Conservation (phyloP, 306 rosid genomes). For the Prunus padus region DNA sequence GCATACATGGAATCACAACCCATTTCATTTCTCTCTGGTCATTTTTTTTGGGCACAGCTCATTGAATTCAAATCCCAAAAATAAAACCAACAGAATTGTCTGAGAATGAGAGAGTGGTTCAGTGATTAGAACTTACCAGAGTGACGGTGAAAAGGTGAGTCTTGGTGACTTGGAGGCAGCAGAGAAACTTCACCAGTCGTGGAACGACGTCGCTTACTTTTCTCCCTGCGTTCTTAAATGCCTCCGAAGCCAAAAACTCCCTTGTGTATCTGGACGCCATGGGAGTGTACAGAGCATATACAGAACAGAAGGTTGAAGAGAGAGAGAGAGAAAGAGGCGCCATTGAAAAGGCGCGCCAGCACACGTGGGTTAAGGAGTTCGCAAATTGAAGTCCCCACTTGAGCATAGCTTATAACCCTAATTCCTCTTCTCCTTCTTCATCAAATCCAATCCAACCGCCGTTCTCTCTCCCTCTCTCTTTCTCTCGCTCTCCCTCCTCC, state of each 20-base stretch:
- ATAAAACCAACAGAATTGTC: not conserved
- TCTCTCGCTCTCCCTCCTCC: too few relatives aligned
- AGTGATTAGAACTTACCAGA: conserved; percentile 32
- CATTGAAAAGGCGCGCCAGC: too few relatives aligned
- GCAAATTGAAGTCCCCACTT: too few relatives aligned
- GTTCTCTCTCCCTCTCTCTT: too few relatives aligned
- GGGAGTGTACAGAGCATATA: not conserved
- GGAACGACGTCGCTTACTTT: conserved; percentile 33
- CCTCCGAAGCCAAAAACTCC: not conserved
- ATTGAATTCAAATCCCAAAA: not conserved
- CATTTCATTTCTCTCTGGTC: not conserved
- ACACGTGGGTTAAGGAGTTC: too few relatives aligned
- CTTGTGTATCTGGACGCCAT: not conserved
- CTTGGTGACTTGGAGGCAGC: conserved; percentile 45
- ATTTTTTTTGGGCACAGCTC: not conserved
- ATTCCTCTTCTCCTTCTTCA: too few relatives aligned
- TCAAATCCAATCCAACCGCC: too few relatives aligned
- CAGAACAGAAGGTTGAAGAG: not conserved
- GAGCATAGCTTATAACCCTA: too few relatives aligned
- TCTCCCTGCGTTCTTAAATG: conserved; percentile 20
- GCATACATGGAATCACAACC: conserved; percentile 25
- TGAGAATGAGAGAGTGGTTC: not conserved
- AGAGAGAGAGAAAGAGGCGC: not conserved
- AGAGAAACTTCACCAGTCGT: conserved; percentile 24
- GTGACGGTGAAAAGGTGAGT: conserved; percentile 32